Base-by-base conservation (phyloP, 2,329 filamentous ascomycete genomes). In the Trichoderma guizhouense region DNA sequence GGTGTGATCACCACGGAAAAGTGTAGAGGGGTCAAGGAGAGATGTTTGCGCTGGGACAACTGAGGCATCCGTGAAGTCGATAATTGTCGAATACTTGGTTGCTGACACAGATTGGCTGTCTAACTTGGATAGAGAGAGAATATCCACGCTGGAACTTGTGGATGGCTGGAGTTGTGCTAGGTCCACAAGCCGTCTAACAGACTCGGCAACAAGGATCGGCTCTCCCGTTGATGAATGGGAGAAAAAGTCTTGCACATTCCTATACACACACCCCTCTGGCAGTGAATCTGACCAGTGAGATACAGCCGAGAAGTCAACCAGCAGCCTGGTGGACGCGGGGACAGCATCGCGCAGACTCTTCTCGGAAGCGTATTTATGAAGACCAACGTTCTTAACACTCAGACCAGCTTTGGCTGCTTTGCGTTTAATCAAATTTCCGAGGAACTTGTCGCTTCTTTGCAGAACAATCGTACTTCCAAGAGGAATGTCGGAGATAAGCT, bases 1-100 rank as follows among this genome's bases (percentile, higher is more conserved):
- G 0, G 81, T 81, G 58, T 76, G 75, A 57, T 62, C 34, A n/a
- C 5, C 15, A 21, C 32, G 34, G 60, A 62, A 65, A 43, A 65
- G 28, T 4, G 60, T 62, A n/a, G 60, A 39, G 12, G 60, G n/a
- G 14, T 62, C 15, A n/a, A 76, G 55, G 15, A 18, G 12, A 30
- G 24, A 30, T 8, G 3, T 58, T 18, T 58, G 55, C 4, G 55
- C 24, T 30, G 26, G 26, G 24, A 58, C 8, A 7, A 7, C 12
- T 7, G 26, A 58, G 15, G 8, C 26, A 58, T 58, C 26, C 15
- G 55, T 30, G 18, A 58, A 58, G 26, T 58, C 55, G 7, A 58
- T 24, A n/a, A 58, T 58, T 28, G 55, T 30, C 26, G 55, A 30
- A 7, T 58, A 58, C 11, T 28, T 30, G 1, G 55, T 58, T 5